Evolutionary conservation across 441 rosid species (phyloP).

Genomic region (Pelargonium myrrhifolium): DNA sequence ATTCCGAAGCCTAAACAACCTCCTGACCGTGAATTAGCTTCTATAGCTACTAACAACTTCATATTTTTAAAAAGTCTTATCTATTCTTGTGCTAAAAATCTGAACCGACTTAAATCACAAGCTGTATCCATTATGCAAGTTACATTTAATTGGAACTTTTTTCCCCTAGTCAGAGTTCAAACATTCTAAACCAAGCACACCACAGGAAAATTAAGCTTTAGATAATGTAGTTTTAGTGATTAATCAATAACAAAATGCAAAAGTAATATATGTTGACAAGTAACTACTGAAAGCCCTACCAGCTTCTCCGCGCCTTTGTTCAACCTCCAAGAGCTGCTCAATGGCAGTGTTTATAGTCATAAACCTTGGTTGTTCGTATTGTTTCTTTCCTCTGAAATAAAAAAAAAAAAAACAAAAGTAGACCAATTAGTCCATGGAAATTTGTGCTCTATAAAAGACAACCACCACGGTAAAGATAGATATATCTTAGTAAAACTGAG

Average conservation of each 20-base stretch:
- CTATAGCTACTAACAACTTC: no score
- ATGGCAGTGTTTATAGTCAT: slow-evolving; percentile 81
- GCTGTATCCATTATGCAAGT: background rate
- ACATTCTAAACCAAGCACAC: background rate
- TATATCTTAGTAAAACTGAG: background rate
- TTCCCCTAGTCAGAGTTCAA: background rate
- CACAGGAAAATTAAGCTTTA: background rate
- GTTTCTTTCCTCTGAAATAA: slow-evolving; percentile 60
- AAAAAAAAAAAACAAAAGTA: background rate
- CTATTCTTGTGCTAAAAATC: background rate
- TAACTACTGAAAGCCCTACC: slow-evolving; percentile 32
- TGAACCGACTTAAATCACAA: background rate
- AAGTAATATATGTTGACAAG: background rate
- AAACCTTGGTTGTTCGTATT: slow-evolving; percentile 75
- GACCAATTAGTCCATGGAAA: slow-evolving; percentile 3
- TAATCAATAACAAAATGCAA: background rate
- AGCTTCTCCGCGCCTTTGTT: slow-evolving; percentile 43
- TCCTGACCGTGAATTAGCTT: no score
- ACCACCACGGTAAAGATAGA: background rate
- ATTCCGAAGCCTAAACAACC: no score
- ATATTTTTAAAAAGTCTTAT: background rate
- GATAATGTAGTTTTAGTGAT: background rate
- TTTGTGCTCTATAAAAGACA: background rate
- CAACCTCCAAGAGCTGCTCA: slow-evolving; percentile 84
- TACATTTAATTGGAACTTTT: background rate